Percentiles rank a stretch among this genome's conserved stretches.
phyloP scores from a whole-genome alignment of 306 rosid species.

The Cucumis cinereus region DNA sequence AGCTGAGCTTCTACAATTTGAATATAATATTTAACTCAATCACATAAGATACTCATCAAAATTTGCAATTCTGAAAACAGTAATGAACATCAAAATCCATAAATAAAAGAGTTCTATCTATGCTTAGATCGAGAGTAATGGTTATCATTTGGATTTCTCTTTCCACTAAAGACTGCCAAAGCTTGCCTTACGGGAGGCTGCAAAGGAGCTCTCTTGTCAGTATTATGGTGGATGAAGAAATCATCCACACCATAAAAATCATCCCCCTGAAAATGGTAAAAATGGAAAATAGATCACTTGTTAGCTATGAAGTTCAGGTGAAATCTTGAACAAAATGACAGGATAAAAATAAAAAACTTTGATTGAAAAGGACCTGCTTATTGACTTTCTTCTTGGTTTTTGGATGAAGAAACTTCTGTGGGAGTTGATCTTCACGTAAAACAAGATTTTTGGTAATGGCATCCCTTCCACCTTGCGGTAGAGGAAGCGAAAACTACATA shows the following conservation, averaged over 20 bases:
- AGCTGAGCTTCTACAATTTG: neutral
- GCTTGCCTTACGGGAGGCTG: slow-evolving; percentile 87
- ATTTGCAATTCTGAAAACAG: neutral
- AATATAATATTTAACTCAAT: neutral
- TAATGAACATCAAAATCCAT: neutral
- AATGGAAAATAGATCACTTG: neutral
- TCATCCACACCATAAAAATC: slow-evolving; percentile 33
- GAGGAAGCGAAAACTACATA: slow-evolving; percentile 71
- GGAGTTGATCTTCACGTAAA: slow-evolving; percentile 96
- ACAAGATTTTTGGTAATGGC: slow-evolving; percentile 70
- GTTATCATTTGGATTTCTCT: slow-evolving; percentile 88
- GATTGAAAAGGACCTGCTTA: slow-evolving; percentile 38
- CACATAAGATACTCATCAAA: neutral
- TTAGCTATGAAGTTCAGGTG: neutral
- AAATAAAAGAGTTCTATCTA: slow-evolving; percentile 12
- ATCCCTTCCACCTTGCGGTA: slow-evolving; percentile 83
- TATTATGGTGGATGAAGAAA: slow-evolving; percentile 48
- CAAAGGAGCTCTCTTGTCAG: slow-evolving; percentile 56
- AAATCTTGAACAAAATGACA: neutral
- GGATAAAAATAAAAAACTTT: neutral
- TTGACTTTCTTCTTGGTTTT: slow-evolving; percentile 63
- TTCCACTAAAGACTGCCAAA: slow-evolving; percentile 56
- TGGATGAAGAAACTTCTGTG: slow-evolving; percentile 72
- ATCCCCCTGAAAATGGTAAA: slow-evolving; percentile 41
- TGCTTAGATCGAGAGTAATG: slow-evolving; percentile 61